phyloP scores from a whole-genome alignment of 2,329 filamentous ascomycete genomes.

The Colletotrichum abscissum region DNA sequence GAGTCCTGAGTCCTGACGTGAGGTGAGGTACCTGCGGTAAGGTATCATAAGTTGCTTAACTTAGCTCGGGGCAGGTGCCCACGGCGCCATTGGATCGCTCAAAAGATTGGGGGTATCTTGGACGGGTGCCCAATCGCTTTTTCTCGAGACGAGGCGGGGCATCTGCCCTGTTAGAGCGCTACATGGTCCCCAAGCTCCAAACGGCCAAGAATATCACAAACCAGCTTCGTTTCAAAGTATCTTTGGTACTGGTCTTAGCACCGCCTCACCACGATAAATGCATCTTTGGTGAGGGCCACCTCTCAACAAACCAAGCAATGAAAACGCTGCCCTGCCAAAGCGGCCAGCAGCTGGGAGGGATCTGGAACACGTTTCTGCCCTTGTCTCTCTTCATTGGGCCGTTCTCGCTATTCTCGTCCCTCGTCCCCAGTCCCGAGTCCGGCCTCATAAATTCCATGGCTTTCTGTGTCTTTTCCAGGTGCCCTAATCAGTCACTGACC shows the following conservation, averaged over 20 bases:
- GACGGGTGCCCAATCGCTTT: constrained; percentile 21
- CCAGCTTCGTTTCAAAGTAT: constrained; percentile 28
- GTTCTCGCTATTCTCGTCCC: constrained; percentile 5
- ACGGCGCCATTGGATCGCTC: constrained; percentile 14
- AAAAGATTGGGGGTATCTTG: constrained; percentile 30
- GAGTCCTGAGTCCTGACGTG: constrained; percentile 8
- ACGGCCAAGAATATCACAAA: constrained; percentile 16
- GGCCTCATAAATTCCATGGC: background rate
- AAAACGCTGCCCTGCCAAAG: constrained; percentile 25
- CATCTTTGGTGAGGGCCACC: constrained; percentile 29
- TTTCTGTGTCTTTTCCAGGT: background rate
- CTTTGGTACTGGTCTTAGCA: constrained; percentile 7
- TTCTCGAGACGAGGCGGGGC: constrained; percentile 18
- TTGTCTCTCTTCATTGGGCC: constrained; percentile 27
- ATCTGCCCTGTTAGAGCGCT: constrained; percentile 30
- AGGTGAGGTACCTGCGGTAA: constrained; percentile 16
- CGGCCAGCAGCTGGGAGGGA: background rate
- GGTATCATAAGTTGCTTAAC: constrained; percentile 15
- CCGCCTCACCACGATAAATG: constrained; percentile 16
- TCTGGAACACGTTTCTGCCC: constrained; percentile 20
- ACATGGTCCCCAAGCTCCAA: constrained; percentile 18
- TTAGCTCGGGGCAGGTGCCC: constrained; percentile 4
- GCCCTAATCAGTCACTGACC: constrained; percentile 10
- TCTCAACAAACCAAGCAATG: constrained; percentile 34
- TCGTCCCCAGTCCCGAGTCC: constrained; percentile 9